Evolutionary conservation across 257 asterid species (phyloP).

Genomic region (Pogostemon cablin): DNA sequence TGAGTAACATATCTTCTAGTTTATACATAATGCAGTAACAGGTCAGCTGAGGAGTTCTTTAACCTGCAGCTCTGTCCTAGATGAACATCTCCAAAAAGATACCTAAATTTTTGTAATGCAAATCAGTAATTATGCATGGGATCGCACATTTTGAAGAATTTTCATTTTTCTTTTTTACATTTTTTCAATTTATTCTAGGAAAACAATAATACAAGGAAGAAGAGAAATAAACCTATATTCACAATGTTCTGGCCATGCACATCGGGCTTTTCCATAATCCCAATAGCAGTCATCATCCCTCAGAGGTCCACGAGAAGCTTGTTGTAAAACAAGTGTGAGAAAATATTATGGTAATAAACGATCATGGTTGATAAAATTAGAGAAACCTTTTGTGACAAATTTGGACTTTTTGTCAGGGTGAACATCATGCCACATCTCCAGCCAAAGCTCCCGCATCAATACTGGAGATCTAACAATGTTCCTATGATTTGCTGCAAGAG

Average conservation of each 20-base stretch:
- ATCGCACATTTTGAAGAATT: constrained; percentile 20
- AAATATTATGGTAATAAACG: constrained; percentile 18
- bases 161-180: not conserved
- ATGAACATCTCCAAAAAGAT: constrained; percentile 91
- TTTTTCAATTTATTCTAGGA: constrained; percentile 11
- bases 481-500: constrained; percentile 86
- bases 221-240: constrained; percentile 73
- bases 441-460: constrained; percentile 98
- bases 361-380: constrained; percentile 17
- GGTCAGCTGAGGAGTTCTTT: constrained; percentile 73
- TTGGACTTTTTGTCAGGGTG: constrained; percentile 81
- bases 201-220: constrained; percentile 16
- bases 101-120: constrained; percentile 47
- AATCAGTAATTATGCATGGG: constrained; percentile 13
- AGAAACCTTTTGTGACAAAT: constrained; percentile 83
- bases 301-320: constrained; percentile 94
- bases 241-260: constrained; percentile 95
- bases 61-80: constrained; percentile 98
- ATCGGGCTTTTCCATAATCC: constrained; percentile 99
- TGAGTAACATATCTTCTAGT: constrained; percentile 26
- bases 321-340: constrained; percentile 17
- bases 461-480: constrained; percentile 87
- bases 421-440: constrained; percentile 97
- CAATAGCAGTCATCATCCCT: constrained; percentile 97
- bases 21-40: constrained; percentile 72